Percentiles rank a stretch among this genome's conserved stretches.
Conservation (phyloP, 257 asterid species). For the Leptodermis oblonga region DNA sequence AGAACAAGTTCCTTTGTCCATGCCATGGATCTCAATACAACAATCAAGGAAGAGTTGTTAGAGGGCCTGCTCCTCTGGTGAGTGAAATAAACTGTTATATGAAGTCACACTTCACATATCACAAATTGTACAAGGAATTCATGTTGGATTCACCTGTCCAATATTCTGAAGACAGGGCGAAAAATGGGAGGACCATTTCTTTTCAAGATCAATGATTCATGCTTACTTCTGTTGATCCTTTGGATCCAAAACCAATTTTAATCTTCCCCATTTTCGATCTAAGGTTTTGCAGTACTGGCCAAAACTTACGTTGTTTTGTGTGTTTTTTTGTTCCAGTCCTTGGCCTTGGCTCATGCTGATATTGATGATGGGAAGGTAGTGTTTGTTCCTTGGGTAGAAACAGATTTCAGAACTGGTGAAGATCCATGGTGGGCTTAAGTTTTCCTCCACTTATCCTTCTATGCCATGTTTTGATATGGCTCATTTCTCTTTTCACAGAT, state of each 20-base stretch:
- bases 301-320: not conserved
- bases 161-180: not conserved
- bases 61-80: conserved; percentile 99
- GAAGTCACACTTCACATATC: not conserved
- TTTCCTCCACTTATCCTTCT: not conserved
- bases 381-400: conserved; percentile 89
- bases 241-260: no score
- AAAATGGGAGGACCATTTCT: not conserved
- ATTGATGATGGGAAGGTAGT: conserved; percentile 59
- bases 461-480: not conserved
- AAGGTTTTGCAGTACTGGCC: not conserved
- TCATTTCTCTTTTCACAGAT: not conserved
- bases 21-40: conserved; percentile 98
- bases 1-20: conserved; percentile 94
- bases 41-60: conserved; percentile 83
- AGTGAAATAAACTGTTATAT: conserved; percentile 33
- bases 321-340: conserved; percentile 46
- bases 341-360: conserved; percentile 94
- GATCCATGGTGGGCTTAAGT: conserved; percentile 81
- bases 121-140: not conserved
- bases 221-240: no score
- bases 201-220: not conserved
- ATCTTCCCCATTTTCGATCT: not conserved
- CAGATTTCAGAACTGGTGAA: conserved; percentile 91
- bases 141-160: not conserved